Evolutionary conservation across 441 rosid species (phyloP).

Genomic region (Francoa sonchifolia): DNA sequence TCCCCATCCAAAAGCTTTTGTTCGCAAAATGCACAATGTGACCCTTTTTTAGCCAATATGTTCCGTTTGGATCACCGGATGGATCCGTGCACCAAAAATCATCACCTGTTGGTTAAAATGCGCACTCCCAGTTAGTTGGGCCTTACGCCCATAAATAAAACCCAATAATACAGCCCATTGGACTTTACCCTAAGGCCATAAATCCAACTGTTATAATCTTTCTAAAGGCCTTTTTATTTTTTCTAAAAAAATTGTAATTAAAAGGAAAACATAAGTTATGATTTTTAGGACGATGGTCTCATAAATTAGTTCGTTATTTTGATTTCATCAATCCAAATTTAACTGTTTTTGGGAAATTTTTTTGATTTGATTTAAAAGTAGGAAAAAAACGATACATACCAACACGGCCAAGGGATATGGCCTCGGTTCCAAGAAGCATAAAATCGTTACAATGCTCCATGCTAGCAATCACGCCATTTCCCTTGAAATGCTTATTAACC

Average conservation of each 20-base stretch:
- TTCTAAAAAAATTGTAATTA: too few relatives aligned
- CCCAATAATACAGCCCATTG: too few relatives aligned
- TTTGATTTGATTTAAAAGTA: background rate
- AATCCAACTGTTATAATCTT: too few relatives aligned
- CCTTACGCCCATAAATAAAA: too few relatives aligned
- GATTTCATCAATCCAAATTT: too few relatives aligned
- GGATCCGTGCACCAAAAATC: slow-evolving; percentile 97
- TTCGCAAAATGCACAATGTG: slow-evolving; percentile 96
- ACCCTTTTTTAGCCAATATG: slow-evolving; percentile 92
- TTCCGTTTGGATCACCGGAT: slow-evolving; percentile 81
- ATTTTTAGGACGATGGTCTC: too few relatives aligned
- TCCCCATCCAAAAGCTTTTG: slow-evolving; percentile 97
- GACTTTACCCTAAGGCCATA: too few relatives aligned
- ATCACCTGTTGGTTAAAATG: slow-evolving; percentile 35
- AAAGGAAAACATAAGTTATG: too few relatives aligned
- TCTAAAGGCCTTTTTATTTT: too few relatives aligned
- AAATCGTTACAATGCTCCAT: slow-evolving; percentile 97
- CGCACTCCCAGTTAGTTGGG: background rate
- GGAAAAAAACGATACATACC: slow-evolving; percentile 45
- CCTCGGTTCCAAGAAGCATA: slow-evolving; percentile 88
- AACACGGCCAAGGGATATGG: slow-evolving; percentile 82
- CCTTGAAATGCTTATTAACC: slow-evolving; percentile 63
- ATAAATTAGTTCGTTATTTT: too few relatives aligned
- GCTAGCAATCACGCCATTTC: slow-evolving; percentile 90
- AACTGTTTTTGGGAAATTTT: too few relatives aligned